phyloP scores from a whole-genome alignment of 2,329 filamentous ascomycete species.

The Hypomyces rosellus region DNA sequence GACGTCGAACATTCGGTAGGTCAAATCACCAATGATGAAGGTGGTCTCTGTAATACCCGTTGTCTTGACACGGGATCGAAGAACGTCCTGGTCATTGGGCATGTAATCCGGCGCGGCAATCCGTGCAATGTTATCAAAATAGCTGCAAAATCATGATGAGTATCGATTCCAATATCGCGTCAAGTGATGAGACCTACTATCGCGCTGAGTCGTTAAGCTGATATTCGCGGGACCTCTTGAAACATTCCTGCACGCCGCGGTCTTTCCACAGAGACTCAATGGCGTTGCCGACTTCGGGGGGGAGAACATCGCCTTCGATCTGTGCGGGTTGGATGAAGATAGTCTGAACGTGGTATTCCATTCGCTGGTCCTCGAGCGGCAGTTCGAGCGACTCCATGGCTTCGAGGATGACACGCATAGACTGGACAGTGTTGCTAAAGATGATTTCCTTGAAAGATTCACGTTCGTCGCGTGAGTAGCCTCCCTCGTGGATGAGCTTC shows the following conservation, averaged over 20 bases:
- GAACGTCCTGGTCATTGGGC: constrained; percentile 90
- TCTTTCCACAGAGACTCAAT: constrained; percentile 93
- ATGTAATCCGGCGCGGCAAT: constrained; percentile 90
- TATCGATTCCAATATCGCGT: too few relatives aligned
- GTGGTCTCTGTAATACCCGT: constrained; percentile 96
- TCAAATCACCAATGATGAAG: constrained; percentile 90
- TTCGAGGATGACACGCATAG: constrained; percentile 63
- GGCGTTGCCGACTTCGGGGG: constrained; percentile 88
- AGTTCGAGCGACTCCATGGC: constrained; percentile 66
- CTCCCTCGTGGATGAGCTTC: constrained; percentile 99
- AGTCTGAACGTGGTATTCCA: constrained; percentile 96
- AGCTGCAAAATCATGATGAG: constrained; percentile 48
- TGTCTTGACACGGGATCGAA: constrained; percentile 94
- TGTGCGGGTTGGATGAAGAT: constrained; percentile 98
- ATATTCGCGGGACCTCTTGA: constrained; percentile 92
- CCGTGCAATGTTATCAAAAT: constrained; percentile 91
- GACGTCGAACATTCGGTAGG: constrained; percentile 96
- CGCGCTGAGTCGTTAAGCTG: constrained; percentile 93
- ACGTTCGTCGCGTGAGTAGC: constrained; percentile 85
- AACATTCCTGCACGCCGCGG: constrained; percentile 86
- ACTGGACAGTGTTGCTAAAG: constrained; percentile 64
- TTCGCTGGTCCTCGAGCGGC: constrained; percentile 81
- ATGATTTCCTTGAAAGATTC: constrained; percentile 67
- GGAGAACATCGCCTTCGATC: constrained; percentile 90
- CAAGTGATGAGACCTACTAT: constrained; percentile 60